Evolutionary conservation across 805 yeast genomes (phyloP).

Genomic region (Candida coleopterorum): DNA sequence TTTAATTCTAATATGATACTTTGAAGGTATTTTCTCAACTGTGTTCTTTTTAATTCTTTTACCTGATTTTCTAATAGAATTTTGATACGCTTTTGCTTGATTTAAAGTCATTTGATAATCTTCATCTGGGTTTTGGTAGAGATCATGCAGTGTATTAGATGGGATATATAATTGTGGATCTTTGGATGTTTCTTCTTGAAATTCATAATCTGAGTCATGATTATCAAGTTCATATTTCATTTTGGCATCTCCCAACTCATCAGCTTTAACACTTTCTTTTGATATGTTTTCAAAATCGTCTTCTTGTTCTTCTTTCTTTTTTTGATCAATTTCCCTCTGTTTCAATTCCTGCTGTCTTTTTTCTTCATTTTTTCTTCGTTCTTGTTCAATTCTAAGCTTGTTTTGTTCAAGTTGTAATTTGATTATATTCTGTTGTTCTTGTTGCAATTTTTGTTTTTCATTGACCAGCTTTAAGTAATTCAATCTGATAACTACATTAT

Average conservation of each 20-base stretch:
- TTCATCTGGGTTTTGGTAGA: slow-evolving; percentile 38
- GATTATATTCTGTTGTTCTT: slow-evolving; percentile 20
- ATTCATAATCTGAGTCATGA: not conserved
- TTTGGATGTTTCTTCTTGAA: slow-evolving; percentile 8
- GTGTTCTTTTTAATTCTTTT: slow-evolving; percentile 8
- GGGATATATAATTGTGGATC: slow-evolving; percentile 20
- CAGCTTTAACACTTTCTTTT: not conserved
- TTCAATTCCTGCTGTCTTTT: slow-evolving; percentile 7
- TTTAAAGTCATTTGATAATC: slow-evolving; percentile 36
- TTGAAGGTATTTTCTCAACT: slow-evolving; percentile 15
- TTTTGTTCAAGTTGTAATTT: slow-evolving; percentile 17
- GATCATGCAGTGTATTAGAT: slow-evolving; percentile 1
- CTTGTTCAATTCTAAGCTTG: slow-evolving; percentile 9
- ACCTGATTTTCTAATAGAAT: slow-evolving; percentile 25
- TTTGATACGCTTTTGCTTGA: slow-evolving; percentile 36
- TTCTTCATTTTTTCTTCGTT: slow-evolving; percentile 8
- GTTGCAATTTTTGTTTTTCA: slow-evolving; percentile 7
- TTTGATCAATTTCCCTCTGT: not conserved
- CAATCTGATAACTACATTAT: slow-evolving; percentile 24
- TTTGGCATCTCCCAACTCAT: not conserved
- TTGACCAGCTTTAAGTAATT: slow-evolving; percentile 11
- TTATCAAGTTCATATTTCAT: not conserved
- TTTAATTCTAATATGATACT: slow-evolving; percentile 28
- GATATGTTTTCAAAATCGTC: slow-evolving; percentile 1
- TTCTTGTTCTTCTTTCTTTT: slow-evolving; percentile 1